A percentile compares a stretch with the other conserved stretches of the same genome.
These are phyloP conservation scores for Colletotrichum gigasporum DNA, from an alignment of 2,329 filamentous ascomycete species.

Conservation along the genomic window DNA sequence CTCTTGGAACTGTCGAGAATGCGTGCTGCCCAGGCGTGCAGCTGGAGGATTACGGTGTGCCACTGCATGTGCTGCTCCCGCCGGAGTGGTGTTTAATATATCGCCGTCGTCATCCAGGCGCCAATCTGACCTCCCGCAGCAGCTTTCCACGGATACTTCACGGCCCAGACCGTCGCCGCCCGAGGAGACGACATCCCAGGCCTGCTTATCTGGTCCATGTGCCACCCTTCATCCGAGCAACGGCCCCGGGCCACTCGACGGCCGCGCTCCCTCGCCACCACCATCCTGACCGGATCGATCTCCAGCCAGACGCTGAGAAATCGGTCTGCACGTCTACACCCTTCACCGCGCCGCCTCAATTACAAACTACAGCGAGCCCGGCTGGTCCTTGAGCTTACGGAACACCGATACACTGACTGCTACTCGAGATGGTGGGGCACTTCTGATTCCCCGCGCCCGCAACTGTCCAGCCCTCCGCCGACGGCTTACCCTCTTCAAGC, in stretches of 20 bases:
- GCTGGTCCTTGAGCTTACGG: neutral
- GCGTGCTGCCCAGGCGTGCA: neutral
- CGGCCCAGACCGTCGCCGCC: constrained; percentile 10
- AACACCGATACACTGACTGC: no score
- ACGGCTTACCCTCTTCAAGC: neutral
- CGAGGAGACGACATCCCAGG: neutral
- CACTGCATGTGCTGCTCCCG: neutral
- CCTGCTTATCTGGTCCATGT: neutral
- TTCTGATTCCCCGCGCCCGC: neutral
- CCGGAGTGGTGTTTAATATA: constrained; percentile 2
- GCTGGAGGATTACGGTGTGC: neutral
- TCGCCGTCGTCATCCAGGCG: neutral
- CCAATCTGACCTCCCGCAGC: neutral
- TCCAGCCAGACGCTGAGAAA: neutral
- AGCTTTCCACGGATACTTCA: neutral
- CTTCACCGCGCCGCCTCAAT: neutral
- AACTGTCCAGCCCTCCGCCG: neutral
- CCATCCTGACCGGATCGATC: neutral
- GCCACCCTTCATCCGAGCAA: neutral
- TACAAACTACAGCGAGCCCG: neutral
- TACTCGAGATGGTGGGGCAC: neutral
- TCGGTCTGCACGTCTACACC: neutral
- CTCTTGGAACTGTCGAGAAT: neutral
- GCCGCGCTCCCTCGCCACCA: neutral
- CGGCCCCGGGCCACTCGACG: neutral